Evolutionary conservation across 352 stramenopile genomes (phyloP), one percentile per base, ranked within the genome.

Genomic region (Phytopythium boreale): DNA sequence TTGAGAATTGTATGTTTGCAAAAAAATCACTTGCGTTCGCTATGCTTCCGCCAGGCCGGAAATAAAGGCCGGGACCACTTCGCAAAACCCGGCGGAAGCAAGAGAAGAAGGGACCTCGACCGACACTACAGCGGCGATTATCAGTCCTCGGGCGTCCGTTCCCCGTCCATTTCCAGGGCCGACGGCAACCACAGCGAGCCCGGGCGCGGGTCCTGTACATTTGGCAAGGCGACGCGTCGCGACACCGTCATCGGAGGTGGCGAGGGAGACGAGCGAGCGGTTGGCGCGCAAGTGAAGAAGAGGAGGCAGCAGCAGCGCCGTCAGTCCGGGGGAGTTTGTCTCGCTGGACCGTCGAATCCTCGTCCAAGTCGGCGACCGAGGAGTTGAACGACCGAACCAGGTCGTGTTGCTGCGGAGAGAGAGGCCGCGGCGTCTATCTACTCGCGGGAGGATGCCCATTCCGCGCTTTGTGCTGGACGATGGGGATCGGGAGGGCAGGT

Each of bases 261-360:
- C 19, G 39, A 14, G 46, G 10, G 9, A n/a, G 12, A n/a, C 27
- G 52, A 31, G 24, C 11, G 52, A 39, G 53, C 10, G 1, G 31
- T 17, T 6, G 22, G 37, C 12, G 53, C 53, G 53, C 37, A 37
- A 20, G 37, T 55, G 26, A 55, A 36, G 26, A 22, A 22, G n/a
- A 37, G 19, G 24, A 6, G 17, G 36, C 12, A 27, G 53, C 24
- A 27, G 27, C 19, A 15, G 36, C 36, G 29, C 22, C 7, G 14
- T 46, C 44, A 26, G 64, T 67, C 64, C 64, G 62, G 46, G 66
- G 52, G 62, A 69, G 55, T 56, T 71, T 60, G 66, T 71, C 66
- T 69, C 57, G 49, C 26, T 49, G 66, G 66, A 68, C 61, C 22
- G 47, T 19, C 24, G 26, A 12, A 11, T 55, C 47, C 47, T n/a